Percentiles rank a stretch among this genome's conserved stretches.
These are phyloP conservation scores for Thymus mandschuricus DNA, from an alignment of 257 asterid species.

Conservation along the genomic window DNA sequence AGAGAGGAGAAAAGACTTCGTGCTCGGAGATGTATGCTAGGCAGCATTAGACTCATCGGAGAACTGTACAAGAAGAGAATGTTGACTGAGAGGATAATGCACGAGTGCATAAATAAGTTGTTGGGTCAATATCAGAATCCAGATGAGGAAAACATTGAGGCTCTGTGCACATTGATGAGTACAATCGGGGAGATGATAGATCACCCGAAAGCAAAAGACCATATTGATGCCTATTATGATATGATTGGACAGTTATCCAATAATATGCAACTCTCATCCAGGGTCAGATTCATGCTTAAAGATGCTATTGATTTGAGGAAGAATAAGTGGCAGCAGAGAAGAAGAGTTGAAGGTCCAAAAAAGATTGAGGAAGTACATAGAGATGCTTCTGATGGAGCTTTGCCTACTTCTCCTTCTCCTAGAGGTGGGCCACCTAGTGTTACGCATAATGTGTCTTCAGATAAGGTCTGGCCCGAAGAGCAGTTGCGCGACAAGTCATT, in stretches of 20 bases:
- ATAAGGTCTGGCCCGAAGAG: conserved; percentile 60
- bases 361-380: conserved; percentile 88
- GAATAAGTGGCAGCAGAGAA: conserved; percentile 92
- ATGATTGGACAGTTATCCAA: conserved; percentile 62
- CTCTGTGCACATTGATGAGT: conserved; percentile 90
- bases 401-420: conserved; percentile 44
- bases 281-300: conserved; percentile 85
- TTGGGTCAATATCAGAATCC: conserved; percentile 73
- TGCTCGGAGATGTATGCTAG: conserved; percentile 78
- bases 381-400: conserved; percentile 53
- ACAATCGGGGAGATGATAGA: conserved; percentile 90
- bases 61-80: conserved; percentile 84
- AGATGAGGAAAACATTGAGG: conserved; percentile 86
- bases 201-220: conserved; percentile 70
- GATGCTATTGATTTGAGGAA: conserved; percentile 84
- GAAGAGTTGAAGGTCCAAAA: conserved; percentile 91
- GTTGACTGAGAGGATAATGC: conserved; percentile 95
- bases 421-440: conserved; percentile 44
- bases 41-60: conserved; percentile 83
- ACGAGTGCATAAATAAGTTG: conserved; percentile 72
- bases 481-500: conserved; percentile 62
- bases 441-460: conserved; percentile 48
- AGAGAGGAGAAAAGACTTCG: conserved; percentile 76
- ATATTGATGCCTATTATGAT: conserved; percentile 71
- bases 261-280: conserved; percentile 72